A percentile compares a stretch with the other conserved stretches of the same genome.
phyloP scores from a whole-genome alignment of 306 rosid genomes.

The Gastrolobium bilobum region DNA sequence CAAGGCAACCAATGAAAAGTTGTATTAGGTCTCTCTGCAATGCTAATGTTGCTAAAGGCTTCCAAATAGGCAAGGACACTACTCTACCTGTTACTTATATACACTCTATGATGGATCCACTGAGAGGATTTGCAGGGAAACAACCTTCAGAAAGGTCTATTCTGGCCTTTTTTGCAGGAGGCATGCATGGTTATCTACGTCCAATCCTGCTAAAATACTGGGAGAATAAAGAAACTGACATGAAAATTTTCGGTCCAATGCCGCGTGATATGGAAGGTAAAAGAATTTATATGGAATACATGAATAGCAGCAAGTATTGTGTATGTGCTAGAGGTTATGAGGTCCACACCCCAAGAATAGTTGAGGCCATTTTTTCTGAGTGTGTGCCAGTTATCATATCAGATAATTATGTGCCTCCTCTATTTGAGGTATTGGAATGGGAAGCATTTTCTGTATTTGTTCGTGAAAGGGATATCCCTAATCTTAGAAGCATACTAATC shows the following conservation, averaged over 20 bases:
- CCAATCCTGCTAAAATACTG: constrained; percentile 77
- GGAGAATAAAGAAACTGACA: constrained; percentile 76
- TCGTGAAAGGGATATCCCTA: constrained; percentile 67
- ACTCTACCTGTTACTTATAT: constrained; percentile 79
- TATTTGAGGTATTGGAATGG: constrained; percentile 55
- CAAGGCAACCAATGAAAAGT: constrained; percentile 64
- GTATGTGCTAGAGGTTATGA: constrained; percentile 89
- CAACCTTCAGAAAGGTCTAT: constrained; percentile 70
- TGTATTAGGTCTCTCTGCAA: constrained; percentile 88
- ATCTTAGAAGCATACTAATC: constrained; percentile 68
- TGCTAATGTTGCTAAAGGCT: constrained; percentile 75
- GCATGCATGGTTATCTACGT: constrained; percentile 82
- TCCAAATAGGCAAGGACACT: constrained; percentile 82
- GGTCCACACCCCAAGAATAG: constrained; percentile 81
- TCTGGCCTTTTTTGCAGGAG: constrained; percentile 83
- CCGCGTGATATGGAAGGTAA: constrained; percentile 74
- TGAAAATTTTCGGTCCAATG: constrained; percentile 88
- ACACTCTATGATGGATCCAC: constrained; percentile 69
- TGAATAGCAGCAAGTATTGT: constrained; percentile 90
- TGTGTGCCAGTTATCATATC: constrained; percentile 61
- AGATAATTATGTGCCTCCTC: constrained; percentile 58
- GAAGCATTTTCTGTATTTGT: constrained; percentile 52
- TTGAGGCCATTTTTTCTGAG: constrained; percentile 74
- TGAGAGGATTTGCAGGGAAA: constrained; percentile 61
- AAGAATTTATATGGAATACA: constrained; percentile 68